Conservation (phyloP, 2,329 filamentous ascomycete genomes). For the Pyricularia grisea region DNA sequence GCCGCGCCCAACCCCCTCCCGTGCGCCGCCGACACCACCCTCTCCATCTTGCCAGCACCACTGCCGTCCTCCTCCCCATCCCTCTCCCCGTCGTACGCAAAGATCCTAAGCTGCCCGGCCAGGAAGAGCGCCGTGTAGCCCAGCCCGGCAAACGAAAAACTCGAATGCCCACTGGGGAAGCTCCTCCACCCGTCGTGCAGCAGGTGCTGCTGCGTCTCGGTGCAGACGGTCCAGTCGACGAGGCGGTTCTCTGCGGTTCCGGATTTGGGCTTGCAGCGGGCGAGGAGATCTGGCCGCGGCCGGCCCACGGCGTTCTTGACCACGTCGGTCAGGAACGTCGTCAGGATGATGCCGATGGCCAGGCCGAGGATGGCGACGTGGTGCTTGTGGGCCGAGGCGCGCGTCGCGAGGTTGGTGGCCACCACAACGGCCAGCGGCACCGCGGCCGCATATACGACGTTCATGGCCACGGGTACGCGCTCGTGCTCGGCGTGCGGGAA, state of each 20-base stretch:
- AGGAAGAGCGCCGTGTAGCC: slow-evolving; percentile 66
- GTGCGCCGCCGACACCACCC: slow-evolving; percentile 14
- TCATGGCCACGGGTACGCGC: slow-evolving; percentile 69
- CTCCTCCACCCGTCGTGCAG: slow-evolving; percentile 79
- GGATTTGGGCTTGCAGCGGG: slow-evolving; percentile 66
- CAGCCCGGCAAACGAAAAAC: slow-evolving; percentile 69
- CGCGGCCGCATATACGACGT: slow-evolving; percentile 69
- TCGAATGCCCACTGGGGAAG: slow-evolving; percentile 73
- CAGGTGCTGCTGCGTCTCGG: slow-evolving; percentile 55
- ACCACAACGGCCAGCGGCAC: slow-evolving; percentile 61
- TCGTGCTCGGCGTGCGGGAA: slow-evolving; percentile 81
- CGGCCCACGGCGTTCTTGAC: slow-evolving; percentile 83
- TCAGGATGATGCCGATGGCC: slow-evolving; percentile 64
- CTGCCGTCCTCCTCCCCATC: slow-evolving; percentile 20
- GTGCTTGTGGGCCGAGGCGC: slow-evolving; percentile 64
- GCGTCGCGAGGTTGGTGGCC: slow-evolving; percentile 51
- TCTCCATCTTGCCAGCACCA: background rate
- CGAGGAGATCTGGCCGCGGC: slow-evolving; percentile 45
- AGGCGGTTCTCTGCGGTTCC: slow-evolving; percentile 39
- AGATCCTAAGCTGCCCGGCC: slow-evolving; percentile 56
- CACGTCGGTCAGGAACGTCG: slow-evolving; percentile 76
- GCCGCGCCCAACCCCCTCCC: slow-evolving; percentile 40
- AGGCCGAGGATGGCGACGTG: slow-evolving; percentile 82
- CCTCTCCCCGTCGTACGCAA: slow-evolving; percentile 18
- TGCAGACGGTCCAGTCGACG: slow-evolving; percentile 63